A percentile compares a stretch with the other conserved stretches of the same genome.
phyloP scores from a whole-genome alignment of 164 flowering plant species.

The Vitis rotundifolia region DNA sequence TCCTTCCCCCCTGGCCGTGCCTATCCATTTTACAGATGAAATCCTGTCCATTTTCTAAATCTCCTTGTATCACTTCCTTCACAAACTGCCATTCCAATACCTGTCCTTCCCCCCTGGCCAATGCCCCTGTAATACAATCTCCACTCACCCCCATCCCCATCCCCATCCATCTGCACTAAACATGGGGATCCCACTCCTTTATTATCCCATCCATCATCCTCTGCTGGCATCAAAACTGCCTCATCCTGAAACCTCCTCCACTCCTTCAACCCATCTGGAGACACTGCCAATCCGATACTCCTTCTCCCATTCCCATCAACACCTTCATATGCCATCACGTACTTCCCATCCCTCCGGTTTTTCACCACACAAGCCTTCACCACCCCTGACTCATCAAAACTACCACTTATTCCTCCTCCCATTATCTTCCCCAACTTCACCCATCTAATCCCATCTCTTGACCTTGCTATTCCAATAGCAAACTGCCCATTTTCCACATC shows the following conservation, averaged over 20 bases:
- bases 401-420: conserved; percentile 50
- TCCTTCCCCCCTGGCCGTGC: conserved; percentile 52
- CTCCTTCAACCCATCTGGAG: conserved; percentile 73
- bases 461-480: conserved; percentile 69
- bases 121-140: conserved; percentile 81
- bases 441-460: conserved; percentile 89
- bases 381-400: conserved; percentile 65
- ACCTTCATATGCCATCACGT: conserved; percentile 90
- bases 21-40: conserved; percentile 56
- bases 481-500: conserved; percentile 48
- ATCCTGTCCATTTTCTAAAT: conserved; percentile 66
- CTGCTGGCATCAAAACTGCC: conserved; percentile 39
- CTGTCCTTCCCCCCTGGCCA: conserved; percentile 52
- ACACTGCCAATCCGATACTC: conserved; percentile 70
- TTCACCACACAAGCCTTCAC: conserved; percentile 54
- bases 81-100: conserved; percentile 83
- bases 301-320: conserved; percentile 55
- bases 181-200: conserved; percentile 65
- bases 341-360: conserved; percentile 49
- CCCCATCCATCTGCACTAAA: conserved; percentile 73
- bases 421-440: conserved; percentile 78
- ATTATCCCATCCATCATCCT: conserved; percentile 64
- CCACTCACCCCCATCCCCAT: conserved; percentile 60
- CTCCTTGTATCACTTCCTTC: conserved; percentile 39
- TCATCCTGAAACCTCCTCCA: conserved; percentile 54